Conservation (phyloP, 2,329 filamentous ascomycete species). For the Hansfordia pulvinata region DNA sequence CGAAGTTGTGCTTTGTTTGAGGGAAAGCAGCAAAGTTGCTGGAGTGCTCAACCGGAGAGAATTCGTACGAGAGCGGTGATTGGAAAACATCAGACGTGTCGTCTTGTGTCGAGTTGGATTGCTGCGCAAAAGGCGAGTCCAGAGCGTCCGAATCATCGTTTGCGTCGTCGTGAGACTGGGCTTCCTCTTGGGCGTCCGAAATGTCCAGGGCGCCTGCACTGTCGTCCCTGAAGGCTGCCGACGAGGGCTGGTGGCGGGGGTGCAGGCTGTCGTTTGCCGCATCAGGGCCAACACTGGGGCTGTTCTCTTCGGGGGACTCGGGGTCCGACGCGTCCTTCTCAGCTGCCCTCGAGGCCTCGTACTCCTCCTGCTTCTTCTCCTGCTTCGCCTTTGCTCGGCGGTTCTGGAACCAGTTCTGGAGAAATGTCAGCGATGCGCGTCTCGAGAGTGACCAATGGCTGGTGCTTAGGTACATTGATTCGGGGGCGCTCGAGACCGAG, state of each 20-base stretch:
- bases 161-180: slow-evolving; percentile 7
- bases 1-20: slow-evolving; percentile 6
- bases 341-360: slow-evolving; percentile 27
- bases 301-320: slow-evolving; percentile 15
- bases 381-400: slow-evolving; percentile 52
- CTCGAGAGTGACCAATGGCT: background rate
- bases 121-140: slow-evolving; percentile 5
- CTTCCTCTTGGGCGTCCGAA: slow-evolving; percentile 6
- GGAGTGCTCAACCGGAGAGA: slow-evolving; percentile 8
- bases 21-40: slow-evolving; percentile 6
- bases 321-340: slow-evolving; percentile 22
- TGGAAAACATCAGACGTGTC: slow-evolving; percentile 8
- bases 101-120: slow-evolving; percentile 4
- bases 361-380: slow-evolving; percentile 40
- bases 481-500: slow-evolving; percentile 50
- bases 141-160: slow-evolving; percentile 5
- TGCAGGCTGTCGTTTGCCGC: slow-evolving; percentile 17
- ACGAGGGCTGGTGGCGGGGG: slow-evolving; percentile 20
- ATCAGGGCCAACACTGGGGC: slow-evolving; percentile 14
- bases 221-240: slow-evolving; percentile 19
- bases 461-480: slow-evolving; percentile 38
- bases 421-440: slow-evolving; percentile 14
- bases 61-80: slow-evolving; percentile 11
- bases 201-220: slow-evolving; percentile 10
- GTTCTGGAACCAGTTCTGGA: slow-evolving; percentile 57